These are phyloP conservation scores for Fistulina hepatica DNA, from an alignment of 1,284 basidiomycete genomes.

Conservation along the genomic window DNA sequence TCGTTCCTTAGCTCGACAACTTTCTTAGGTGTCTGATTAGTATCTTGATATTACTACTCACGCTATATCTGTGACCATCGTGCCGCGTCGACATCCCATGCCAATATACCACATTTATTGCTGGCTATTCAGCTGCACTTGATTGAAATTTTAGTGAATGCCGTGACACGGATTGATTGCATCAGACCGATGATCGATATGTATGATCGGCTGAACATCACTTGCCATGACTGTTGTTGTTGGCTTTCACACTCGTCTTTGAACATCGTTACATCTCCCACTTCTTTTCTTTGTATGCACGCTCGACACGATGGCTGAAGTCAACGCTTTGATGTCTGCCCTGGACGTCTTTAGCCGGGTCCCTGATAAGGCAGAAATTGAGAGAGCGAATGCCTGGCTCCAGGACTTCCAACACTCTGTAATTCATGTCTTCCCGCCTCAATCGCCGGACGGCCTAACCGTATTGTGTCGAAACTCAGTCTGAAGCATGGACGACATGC, in stretches of 20 bases:
- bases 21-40: not conserved
- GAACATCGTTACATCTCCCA: too few relatives aligned
- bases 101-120: slow-evolving; percentile 1
- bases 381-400: slow-evolving; percentile 83
- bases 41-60: too few relatives aligned
- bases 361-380: slow-evolving; percentile 76
- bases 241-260: too few relatives aligned
- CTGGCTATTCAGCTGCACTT: not conserved
- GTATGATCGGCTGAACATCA: too few relatives aligned
- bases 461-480: slow-evolving; percentile 50
- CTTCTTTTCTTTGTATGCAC: too few relatives aligned
- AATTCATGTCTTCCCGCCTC: slow-evolving; percentile 66
- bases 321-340: slow-evolving; percentile 48
- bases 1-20: not conserved
- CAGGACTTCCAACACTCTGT: slow-evolving; percentile 96
- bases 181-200: not conserved
- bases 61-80: too few relatives aligned
- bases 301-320: slow-evolving; percentile 52
- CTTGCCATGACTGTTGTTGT: too few relatives aligned
- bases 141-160: not conserved
- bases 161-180: not conserved
- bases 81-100: too few relatives aligned
- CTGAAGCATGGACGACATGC: slow-evolving; percentile 93
- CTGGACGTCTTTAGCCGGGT: slow-evolving; percentile 66
- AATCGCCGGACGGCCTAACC: slow-evolving; percentile 51